Base-by-base conservation (phyloP, 129 eudicot genomes). In the Flaveria sonorensis region DNA sequence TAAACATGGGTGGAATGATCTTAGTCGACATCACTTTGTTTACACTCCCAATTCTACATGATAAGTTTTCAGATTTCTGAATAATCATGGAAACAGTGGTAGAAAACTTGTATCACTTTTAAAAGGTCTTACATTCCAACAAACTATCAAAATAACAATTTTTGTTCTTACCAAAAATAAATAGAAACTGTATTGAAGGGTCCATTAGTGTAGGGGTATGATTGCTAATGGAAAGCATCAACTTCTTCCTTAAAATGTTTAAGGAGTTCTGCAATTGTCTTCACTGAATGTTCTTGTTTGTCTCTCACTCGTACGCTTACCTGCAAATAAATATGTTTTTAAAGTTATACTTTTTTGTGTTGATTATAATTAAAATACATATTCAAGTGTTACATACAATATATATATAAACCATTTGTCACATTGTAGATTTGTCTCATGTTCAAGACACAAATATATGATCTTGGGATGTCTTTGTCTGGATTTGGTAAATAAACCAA, bases 271-370 rank as follows among this genome's bases (percentile, higher is more conserved):
- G 89, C 90, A 18, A 91, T 68, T 10, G 85, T 81, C 86, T 57
- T 83, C 40, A 79, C 86, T 0, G 78, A 71, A 55, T 81, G 82
- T 24, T 86, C 88, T 10, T 77, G 76, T 51, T 86, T 82, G 72
- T 91, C 97, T 70, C 98, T 86, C 77, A 87, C 89, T 23, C 99
- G 77, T 28, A 94, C 97, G 6, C 92, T 89, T 39, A 93, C 98
- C 98, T 93, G 84, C 21, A 81, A 71, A 75, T 30, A 30, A 8
- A 32, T 14, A 76, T 39, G 5, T n/a, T 21, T 45, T 26, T 21
- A 2, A 53, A 23, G 32, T 57, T 23, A 20, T 0, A 19, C n/a
- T 2, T 20, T 4, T 13, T 11, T 46, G 15, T 46, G 0, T 2
- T 13, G 13, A 47, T 47, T 47, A 13, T 13, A 47, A 10, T 3